A percentile compares a stretch with the other conserved stretches of the same genome.
Evolutionary conservation across 768 basidiomycete genomes (phyloP).

Genomic region (Strobilomyces confusus): DNA sequence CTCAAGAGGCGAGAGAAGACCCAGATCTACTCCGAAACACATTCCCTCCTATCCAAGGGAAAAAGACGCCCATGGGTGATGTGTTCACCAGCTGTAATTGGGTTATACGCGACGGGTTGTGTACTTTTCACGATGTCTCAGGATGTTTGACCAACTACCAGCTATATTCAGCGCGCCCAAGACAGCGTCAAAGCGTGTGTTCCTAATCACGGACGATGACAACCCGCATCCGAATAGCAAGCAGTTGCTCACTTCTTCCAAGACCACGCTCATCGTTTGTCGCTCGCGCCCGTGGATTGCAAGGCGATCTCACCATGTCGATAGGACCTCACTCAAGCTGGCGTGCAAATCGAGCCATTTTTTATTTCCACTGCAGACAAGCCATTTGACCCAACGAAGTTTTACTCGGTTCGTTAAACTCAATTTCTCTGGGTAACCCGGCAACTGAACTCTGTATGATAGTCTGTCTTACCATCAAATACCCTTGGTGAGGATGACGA

Average conservation of each 20-base stretch:
- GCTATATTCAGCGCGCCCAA: slow-evolving; percentile 61
- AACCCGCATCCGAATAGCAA: slow-evolving; percentile 47
- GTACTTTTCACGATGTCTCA: slow-evolving; percentile 12
- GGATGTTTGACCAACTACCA: background rate
- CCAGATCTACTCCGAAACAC: slow-evolving; percentile 48
- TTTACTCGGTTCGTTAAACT: slow-evolving; percentile 62
- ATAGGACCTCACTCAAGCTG: slow-evolving; percentile 79
- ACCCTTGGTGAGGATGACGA: slow-evolving; percentile 42
- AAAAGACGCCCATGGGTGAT: slow-evolving; percentile 74
- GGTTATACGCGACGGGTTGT: slow-evolving; percentile 82
- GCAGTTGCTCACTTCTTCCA: slow-evolving; percentile 63
- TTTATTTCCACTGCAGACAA: slow-evolving; percentile 72
- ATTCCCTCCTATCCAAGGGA: slow-evolving; percentile 63
- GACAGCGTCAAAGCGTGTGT: slow-evolving; percentile 88
- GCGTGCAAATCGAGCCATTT: slow-evolving; percentile 81
- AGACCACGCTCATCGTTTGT: slow-evolving; percentile 65
- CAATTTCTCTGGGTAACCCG: background rate
- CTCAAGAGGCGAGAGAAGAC: slow-evolving; percentile 61
- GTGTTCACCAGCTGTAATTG: slow-evolving; percentile 90
- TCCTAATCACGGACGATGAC: slow-evolving; percentile 80
- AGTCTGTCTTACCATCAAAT: slow-evolving; percentile 61
- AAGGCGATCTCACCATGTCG: background rate
- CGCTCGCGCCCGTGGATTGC: background rate
- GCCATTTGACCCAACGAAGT: slow-evolving; percentile 67
- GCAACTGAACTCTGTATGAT: slow-evolving; percentile 5